Conservation (phyloP, 352 stramenopile species). For the Phytopythium litorale region DNA sequence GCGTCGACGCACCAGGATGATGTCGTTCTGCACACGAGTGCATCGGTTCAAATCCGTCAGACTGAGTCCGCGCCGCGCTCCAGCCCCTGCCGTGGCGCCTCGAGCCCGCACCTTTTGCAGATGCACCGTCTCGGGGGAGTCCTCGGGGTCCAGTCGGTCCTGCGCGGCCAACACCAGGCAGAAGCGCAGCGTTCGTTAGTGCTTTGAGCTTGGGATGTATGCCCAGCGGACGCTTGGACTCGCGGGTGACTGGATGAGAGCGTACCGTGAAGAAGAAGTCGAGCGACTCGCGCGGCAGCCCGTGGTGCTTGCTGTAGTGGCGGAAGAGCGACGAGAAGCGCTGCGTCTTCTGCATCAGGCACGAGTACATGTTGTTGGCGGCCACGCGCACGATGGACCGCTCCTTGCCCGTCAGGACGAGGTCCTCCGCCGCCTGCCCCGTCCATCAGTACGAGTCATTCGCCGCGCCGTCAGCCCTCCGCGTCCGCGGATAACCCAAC, state of each 20-base stretch:
- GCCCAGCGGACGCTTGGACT: too few species aligned
- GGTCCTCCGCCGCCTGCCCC: conserved; percentile 61
- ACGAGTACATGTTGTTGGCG: conserved; percentile 90
- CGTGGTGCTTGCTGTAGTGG: conserved; percentile 99
- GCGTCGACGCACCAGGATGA: conserved; percentile 75
- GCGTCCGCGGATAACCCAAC: too few species aligned
- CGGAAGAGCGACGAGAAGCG: conserved; percentile 97
- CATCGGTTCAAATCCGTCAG: background rate
- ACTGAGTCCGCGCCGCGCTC: background rate
- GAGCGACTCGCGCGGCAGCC: conserved; percentile 94
- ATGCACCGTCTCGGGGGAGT: conserved; percentile 82
- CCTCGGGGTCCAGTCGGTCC: conserved; percentile 75
- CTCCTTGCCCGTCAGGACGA: conserved; percentile 74
- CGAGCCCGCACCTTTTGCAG: conserved; percentile 59
- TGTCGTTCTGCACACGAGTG: conserved; percentile 64
- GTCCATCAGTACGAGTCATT: background rate
- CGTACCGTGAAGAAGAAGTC: conserved; percentile 96
- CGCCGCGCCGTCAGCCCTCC: too few species aligned
- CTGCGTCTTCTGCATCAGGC: conserved; percentile 98
- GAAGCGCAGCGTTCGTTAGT: background rate
- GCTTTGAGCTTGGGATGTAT: background rate
- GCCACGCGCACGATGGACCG: conserved; percentile 80
- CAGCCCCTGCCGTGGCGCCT: background rate
- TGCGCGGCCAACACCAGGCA: conserved; percentile 7
- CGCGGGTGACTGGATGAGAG: background rate